phyloP scores from a whole-genome alignment of 2,329 filamentous ascomycete species.

The Colletotrichum coccodes region DNA sequence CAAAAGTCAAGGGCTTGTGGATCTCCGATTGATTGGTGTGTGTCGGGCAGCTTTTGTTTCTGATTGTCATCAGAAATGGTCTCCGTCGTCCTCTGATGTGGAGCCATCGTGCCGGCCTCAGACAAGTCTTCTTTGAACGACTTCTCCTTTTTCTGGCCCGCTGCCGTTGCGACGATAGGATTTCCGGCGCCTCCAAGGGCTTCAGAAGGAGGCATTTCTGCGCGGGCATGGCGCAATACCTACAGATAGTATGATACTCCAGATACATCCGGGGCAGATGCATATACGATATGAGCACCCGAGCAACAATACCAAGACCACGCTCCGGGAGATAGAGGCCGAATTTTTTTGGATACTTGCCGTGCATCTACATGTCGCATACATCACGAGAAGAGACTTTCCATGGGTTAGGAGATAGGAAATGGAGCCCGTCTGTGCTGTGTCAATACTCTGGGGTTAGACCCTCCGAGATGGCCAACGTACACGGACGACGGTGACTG shows the following conservation, averaged over 20 bases:
- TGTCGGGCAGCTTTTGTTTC: conserved; percentile 30
- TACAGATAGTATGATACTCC: not conserved
- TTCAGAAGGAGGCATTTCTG: not conserved
- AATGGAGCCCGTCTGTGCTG: conserved; percentile 12
- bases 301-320: conserved; percentile 4
- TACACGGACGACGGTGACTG: conserved; percentile 9
- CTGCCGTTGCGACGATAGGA: not conserved
- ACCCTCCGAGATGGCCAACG: not conserved
- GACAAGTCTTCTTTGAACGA: conserved; percentile 32
- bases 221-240: conserved; percentile 7
- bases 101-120: conserved; percentile 24
- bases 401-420: not conserved
- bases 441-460: not conserved
- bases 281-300: not conserved
- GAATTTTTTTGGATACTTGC: conserved; percentile 7
- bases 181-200: not conserved
- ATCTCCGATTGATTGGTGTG: conserved; percentile 30
- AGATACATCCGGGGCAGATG: not conserved
- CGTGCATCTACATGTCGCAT: not conserved
- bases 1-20: conserved; percentile 20
- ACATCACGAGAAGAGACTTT: conserved; percentile 9
- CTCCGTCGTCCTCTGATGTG: conserved; percentile 3
- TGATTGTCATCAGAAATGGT: conserved; percentile 26
- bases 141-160: conserved; percentile 10
- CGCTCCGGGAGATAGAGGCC: conserved; percentile 1